Base-by-base conservation (phyloP, 441 rosid species). In the Adansonia madagascariensis region DNA sequence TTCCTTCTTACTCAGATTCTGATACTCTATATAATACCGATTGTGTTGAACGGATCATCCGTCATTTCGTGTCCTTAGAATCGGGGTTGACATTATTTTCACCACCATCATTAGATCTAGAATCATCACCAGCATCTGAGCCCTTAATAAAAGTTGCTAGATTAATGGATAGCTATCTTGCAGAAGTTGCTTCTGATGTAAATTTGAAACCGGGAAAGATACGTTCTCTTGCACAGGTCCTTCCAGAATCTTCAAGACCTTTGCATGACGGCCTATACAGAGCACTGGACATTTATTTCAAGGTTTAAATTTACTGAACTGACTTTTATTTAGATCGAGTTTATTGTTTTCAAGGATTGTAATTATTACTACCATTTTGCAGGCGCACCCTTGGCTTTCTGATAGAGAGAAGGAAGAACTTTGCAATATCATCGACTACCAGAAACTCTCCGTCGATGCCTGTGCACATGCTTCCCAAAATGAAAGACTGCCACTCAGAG, bases 381-480 rank as follows among this genome's bases (percentile, higher is more conserved):
- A 95, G 99, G 95, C 95, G 46, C 99, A 94, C 80, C 94, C 93
- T 35, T 94, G 98, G 98, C 95, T 96, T 24, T 84, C 94, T 10
- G 98, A 96, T 74, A 87, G 61, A 79, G 95, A 91, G 61, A 94
- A 90, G 81, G 98, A 96, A 82, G 94, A 92, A 61, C 93, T 94
- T 41, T 94, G 98, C 88, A 93, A 88, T 66, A 77, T 88, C 75
- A 91, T 94, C 7, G 92, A 94, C 84, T 94, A 85, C 80, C 96
- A 87, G 84, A 96, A 88, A 80, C 98, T 94, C 73, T 96, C 99
- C 10, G 84, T 96, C 14, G 98, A 94, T 60, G 99, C 99, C 10
- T 96, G 98, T 52, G 89, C 96, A 15, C 99, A 96, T 86, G 99
- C 99, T 71, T 92, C 98, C 24, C 98, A 94, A 83, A 94, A 96